Evolutionary conservation across 352 stramenopile species (phyloP).

Genomic region (Phytophthora palmivora): DNA sequence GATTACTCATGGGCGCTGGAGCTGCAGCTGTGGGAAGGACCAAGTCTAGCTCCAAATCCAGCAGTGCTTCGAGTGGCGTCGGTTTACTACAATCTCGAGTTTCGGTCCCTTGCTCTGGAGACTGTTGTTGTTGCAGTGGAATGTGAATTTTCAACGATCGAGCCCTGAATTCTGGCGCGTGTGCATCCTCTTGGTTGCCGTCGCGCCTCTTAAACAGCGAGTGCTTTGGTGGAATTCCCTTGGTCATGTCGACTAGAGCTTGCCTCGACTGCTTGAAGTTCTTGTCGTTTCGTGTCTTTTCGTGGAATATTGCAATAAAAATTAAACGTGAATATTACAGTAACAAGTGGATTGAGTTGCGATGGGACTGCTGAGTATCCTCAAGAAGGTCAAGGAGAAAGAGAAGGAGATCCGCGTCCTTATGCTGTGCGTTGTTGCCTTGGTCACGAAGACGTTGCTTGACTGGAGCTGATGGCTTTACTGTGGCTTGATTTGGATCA

Average conservation of each 20-base stretch:
- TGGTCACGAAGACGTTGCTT: not conserved
- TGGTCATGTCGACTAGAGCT: constrained; percentile 22
- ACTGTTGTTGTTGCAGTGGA: constrained; percentile 28
- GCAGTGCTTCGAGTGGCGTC: constrained; percentile 49
- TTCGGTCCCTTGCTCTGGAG: constrained; percentile 16
- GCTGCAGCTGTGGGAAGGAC: constrained; percentile 20
- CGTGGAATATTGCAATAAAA: not conserved
- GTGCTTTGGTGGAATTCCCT: constrained; percentile 17
- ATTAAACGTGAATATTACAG: constrained; percentile 7
- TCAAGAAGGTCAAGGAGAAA: constrained; percentile 99
- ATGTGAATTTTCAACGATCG: constrained; percentile 18
- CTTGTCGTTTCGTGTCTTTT: constrained; percentile 28
- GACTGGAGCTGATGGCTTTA: constrained; percentile 15
- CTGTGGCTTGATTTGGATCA: constrained; percentile 3
- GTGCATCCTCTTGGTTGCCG: constrained; percentile 44
- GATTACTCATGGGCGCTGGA: constrained; percentile 35
- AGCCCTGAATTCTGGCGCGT: not conserved
- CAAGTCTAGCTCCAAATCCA: constrained; percentile 64
- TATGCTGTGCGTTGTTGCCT: constrained; percentile 87
- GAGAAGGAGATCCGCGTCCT: constrained; percentile 99
- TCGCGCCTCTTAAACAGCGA: constrained; percentile 10
- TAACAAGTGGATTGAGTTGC: constrained; percentile 1
- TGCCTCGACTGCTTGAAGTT: constrained; percentile 4
- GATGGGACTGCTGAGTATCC: constrained; percentile 94
- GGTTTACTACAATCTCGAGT: constrained; percentile 3